Conservation (phyloP, 2,329 filamentous ascomycete species). For the Emmonsiellopsis sp. region DNA sequence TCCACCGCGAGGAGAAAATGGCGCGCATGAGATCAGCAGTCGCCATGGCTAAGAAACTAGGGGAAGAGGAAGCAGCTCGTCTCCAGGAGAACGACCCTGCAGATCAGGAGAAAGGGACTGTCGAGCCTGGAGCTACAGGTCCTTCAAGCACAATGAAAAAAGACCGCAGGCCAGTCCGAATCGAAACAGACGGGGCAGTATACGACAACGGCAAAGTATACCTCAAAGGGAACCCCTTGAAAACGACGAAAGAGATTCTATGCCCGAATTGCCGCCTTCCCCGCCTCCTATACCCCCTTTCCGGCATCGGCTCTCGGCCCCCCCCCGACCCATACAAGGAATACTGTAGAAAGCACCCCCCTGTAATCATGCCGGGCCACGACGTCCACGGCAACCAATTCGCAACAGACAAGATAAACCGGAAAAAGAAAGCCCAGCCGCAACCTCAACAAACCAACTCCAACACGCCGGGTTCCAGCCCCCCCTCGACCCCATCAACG, state of each 20-base stretch:
- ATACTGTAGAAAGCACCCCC: conserved; percentile 52
- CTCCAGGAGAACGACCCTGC: conserved; percentile 22
- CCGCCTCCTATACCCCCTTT: conserved; percentile 48
- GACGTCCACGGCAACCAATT: conserved; percentile 51
- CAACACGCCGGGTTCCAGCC: conserved; percentile 27
- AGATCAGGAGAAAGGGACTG: conserved; percentile 20
- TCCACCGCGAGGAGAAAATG: conserved; percentile 52
- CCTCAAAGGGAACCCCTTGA: conserved; percentile 49
- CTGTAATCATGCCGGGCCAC: conserved; percentile 47
- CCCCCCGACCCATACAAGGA: conserved; percentile 41
- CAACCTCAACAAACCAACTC: conserved; percentile 13
- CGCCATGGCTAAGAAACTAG: conserved; percentile 33
- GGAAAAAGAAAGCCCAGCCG: conserved; percentile 34
- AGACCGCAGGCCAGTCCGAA: conserved; percentile 22
- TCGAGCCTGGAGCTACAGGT: conserved; percentile 26
- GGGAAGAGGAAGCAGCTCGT: conserved; percentile 28
- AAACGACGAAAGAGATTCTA: conserved; percentile 49
- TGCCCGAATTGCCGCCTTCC: conserved; percentile 53
- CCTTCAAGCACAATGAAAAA: conserved; percentile 25
- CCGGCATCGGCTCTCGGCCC: conserved; percentile 39
- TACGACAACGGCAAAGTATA: conserved; percentile 45
- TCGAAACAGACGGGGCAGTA: conserved; percentile 43
- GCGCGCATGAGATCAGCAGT: conserved; percentile 47
- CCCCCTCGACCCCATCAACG: conserved; percentile 21
- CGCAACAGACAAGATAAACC: conserved; percentile 35